Base-by-base conservation (phyloP, 108 stramenopile genomes). In the Schizochytrium sp. region DNA sequence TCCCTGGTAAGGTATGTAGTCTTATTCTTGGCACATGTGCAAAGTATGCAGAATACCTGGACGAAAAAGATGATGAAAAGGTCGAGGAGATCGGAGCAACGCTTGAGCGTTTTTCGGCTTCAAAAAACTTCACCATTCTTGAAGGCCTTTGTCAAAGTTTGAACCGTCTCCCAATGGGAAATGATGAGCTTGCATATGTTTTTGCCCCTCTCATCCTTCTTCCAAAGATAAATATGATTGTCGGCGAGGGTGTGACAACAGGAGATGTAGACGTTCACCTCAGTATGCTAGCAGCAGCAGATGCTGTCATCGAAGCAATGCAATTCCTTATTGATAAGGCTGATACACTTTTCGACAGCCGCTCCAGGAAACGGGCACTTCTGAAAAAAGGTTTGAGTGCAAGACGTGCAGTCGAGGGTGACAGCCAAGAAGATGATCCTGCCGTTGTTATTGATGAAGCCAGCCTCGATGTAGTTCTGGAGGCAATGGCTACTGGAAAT, bases 41-140 rank as follows among this genome's bases (percentile, higher is more conserved):
- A 83, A 83, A 83, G 76, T 83, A 83, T 42, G 76, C 76, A 47
- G 76, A 83, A 28, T 83, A 83, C 47, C 53, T 83, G 38, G 15
- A 83, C 1, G 76, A 83, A 42, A 83, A 55, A 50, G 76, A 83
- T 40, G 76, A 83, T 42, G 76, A 83, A 83, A 83, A 83, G 76
- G 76, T 83, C 0, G 76, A 83, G 28, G 76, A 83, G 40, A 83
- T 83, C 3, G 76, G 76, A 5, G 76, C 76, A 17, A 83, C 76
- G 5, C 47, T 83, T 8, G 76, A 83, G 76, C 76, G 76, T 38
- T 83, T 83, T 53, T 83, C 76, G 10, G 50, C 47, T 1, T 55
- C 47, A 17, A 40, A n/a, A 47, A 83, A 55, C 76, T 55, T 83
- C 47, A 17, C 47, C 76, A 83, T 83, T 28, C 76, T 83, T 5